Percentiles rank a stretch among this genome's conserved stretches.
Conservation (phyloP, 108 stramenopile species). For the Cyclotella baltica region DNA sequence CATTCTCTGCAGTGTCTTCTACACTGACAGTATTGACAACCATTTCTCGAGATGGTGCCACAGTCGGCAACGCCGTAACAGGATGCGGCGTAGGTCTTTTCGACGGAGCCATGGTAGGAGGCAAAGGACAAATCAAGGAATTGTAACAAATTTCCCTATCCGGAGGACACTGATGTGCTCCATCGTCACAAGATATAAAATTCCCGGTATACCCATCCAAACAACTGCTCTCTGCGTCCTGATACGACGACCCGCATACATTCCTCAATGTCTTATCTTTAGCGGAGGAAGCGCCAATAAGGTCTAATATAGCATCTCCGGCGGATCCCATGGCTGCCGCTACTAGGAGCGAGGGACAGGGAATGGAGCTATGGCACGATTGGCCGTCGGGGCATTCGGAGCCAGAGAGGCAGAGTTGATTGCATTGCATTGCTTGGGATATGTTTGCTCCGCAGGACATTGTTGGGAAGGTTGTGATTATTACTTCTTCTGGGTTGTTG, state of each 20-base stretch:
- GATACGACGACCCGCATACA: conserved; percentile 34
- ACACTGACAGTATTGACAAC: background rate
- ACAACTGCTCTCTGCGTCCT: conserved; percentile 38
- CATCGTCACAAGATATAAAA: conserved; percentile 8
- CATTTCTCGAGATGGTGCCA: background rate
- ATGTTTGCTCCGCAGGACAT: conserved; percentile 31
- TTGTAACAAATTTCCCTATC: conserved; percentile 18
- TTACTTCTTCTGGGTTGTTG: background rate
- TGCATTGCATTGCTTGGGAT: conserved; percentile 16
- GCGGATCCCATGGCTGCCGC: conserved; percentile 35
- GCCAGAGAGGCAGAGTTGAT: conserved; percentile 25
- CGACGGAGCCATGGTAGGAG: conserved; percentile 17
- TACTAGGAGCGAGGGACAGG: conserved; percentile 28
- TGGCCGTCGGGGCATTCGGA: conserved; percentile 19
- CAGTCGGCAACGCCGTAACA: background rate
- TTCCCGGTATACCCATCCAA: background rate
- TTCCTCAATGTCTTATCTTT: background rate
- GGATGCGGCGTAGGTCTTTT: background rate
- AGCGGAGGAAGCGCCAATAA: background rate
- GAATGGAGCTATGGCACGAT: conserved; percentile 19
- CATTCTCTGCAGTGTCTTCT: background rate
- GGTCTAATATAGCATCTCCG: conserved; percentile 1
- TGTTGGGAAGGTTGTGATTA: conserved; percentile 34
- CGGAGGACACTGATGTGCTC: conserved; percentile 14
- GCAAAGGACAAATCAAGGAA: conserved; percentile 23